A percentile compares a stretch with the other conserved stretches of the same genome.
These are phyloP conservation scores for Pisolithus orientalis DNA, from an alignment of 768 basidiomycete genomes.

Conservation along the genomic window DNA sequence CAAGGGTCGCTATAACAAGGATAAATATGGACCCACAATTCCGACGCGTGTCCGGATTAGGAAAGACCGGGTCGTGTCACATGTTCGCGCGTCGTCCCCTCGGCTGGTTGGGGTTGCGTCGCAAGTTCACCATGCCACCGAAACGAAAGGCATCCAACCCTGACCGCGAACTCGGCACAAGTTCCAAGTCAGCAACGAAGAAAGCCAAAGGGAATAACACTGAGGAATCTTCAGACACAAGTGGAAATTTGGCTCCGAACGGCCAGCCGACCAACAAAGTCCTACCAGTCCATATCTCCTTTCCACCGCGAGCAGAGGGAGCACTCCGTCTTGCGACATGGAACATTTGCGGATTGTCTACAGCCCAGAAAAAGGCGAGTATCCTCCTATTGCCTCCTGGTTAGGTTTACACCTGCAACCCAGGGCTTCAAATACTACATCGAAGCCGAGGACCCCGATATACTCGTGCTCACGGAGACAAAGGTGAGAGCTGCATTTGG, in stretches of 20 bases:
- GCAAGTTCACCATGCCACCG: conserved; percentile 19
- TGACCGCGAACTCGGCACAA: conserved; percentile 21
- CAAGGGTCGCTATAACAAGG: not conserved
- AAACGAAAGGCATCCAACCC: conserved; percentile 24
- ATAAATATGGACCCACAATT: conserved; percentile 15
- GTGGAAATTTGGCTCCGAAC: conserved; percentile 26
- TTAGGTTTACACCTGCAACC: not conserved
- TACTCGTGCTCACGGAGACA: conserved; percentile 81
- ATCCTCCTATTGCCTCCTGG: not conserved
- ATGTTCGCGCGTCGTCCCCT: conserved; percentile 2
- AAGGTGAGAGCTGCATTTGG: conserved; percentile 41
- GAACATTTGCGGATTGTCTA: conserved; percentile 76
- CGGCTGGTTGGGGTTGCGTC: not conserved
- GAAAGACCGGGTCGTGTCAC: not conserved
- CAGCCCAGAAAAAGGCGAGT: conserved; percentile 71
- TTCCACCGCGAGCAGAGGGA: conserved; percentile 43
- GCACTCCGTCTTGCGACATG: conserved; percentile 59
- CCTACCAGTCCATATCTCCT: conserved; percentile 54
- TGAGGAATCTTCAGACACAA: conserved; percentile 9
- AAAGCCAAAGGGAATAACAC: conserved; percentile 15
- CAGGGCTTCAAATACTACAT: conserved; percentile 80
- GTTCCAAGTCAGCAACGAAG: conserved; percentile 18
- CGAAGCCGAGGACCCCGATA: conserved; percentile 81
- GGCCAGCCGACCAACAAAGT: conserved; percentile 70
- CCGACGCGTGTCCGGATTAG: conserved; percentile 1